These are phyloP conservation scores for Penicillium hesseltinei DNA, from an alignment of 2,329 filamentous ascomycete species.

Conservation along the genomic window DNA sequence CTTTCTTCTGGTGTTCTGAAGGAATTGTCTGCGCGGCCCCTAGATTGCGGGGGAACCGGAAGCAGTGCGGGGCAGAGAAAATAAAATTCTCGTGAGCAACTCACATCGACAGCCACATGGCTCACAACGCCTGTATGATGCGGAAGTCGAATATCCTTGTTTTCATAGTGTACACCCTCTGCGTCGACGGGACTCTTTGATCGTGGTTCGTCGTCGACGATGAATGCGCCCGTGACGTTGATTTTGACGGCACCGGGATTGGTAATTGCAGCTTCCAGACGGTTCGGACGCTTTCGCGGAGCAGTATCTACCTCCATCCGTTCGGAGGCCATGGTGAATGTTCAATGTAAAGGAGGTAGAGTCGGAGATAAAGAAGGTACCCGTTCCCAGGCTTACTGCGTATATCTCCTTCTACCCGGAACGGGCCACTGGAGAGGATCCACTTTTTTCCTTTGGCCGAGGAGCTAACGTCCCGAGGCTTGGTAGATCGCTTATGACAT, in stretches of 20 bases:
- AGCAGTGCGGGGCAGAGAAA: constrained; percentile 17
- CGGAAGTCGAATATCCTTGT: constrained; percentile 90
- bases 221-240: constrained; percentile 95
- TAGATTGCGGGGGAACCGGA: constrained; percentile 32
- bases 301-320: constrained; percentile 20
- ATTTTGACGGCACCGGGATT: constrained; percentile 76
- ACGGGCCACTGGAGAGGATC: not conserved
- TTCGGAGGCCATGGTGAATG: constrained; percentile 33
- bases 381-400: constrained; percentile 47
- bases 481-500: not conserved
- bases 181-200: constrained; percentile 51
- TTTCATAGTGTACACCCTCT: constrained; percentile 66
- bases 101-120: constrained; percentile 93
- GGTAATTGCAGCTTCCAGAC: constrained; percentile 50
- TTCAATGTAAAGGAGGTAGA: constrained; percentile 20
- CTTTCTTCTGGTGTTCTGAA: not conserved
- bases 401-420: constrained; percentile 46
- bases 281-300: constrained; percentile 30
- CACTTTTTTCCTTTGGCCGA: constrained; percentile 12
- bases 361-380: constrained; percentile 10
- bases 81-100: constrained; percentile 36
- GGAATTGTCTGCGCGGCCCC: not conserved
- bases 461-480: constrained; percentile 11
- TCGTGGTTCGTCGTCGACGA: constrained; percentile 75
- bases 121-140: constrained; percentile 94